Percentiles rank a stretch among this genome's conserved stretches.
phyloP scores from a whole-genome alignment of 1,284 basidiomycete genomes.

The Cryptococcus wingfieldii region DNA sequence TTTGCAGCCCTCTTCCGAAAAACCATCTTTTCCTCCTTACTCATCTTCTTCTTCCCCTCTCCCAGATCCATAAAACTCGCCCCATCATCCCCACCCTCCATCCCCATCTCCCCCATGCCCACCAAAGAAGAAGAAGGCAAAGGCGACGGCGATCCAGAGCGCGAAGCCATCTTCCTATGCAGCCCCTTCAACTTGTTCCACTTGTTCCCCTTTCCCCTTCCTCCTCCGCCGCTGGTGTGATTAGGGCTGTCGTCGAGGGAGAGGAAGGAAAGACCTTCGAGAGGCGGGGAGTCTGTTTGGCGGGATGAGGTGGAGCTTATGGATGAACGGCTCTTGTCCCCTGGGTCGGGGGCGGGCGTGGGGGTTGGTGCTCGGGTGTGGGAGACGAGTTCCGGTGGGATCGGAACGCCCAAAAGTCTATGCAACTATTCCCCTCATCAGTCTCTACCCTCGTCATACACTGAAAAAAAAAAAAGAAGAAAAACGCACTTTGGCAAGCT shows the following conservation, averaged over 20 bases:
- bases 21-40: conserved; percentile 19
- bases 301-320: background rate
- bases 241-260: too few relatives aligned
- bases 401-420: conserved; percentile 23
- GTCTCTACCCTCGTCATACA: too few relatives aligned
- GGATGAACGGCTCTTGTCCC: background rate
- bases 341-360: too few relatives aligned
- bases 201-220: too few relatives aligned
- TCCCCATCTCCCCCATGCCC: background rate
- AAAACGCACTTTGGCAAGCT: conserved; percentile 26
- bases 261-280: background rate
- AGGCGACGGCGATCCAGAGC: background rate
- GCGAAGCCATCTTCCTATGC: background rate
- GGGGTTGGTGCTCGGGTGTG: conserved; percentile 1
- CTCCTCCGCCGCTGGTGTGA: too few relatives aligned
- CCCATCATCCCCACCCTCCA: conserved; percentile 2
- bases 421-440: conserved; percentile 14
- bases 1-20: conserved; percentile 28
- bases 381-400: conserved; percentile 14
- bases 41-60: conserved; percentile 4
- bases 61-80: conserved; percentile 21
- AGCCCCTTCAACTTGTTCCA: too few relatives aligned
- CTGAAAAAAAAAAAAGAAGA: too few relatives aligned
- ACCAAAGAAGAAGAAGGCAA: background rate
- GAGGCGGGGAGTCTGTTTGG: background rate